Evolutionary conservation across 2,329 filamentous ascomycete genomes (phyloP), one percentile per base, ranked within the genome.

Genomic region (Aspergillus versicolor): DNA sequence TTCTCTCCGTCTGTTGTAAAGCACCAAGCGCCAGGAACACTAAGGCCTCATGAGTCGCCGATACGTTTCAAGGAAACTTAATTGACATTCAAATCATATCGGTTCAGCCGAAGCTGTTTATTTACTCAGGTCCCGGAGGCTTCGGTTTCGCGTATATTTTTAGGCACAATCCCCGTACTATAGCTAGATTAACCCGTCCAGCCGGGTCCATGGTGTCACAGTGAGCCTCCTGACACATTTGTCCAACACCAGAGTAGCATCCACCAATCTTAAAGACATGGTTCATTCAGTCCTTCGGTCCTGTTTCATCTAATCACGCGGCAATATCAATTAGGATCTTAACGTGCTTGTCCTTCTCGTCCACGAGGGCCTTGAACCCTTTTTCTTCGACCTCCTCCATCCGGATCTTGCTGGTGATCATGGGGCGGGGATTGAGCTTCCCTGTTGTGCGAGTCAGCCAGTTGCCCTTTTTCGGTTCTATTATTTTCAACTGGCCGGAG

Each of bases 321-420:
- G 52, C 63, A 38, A 60, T 69, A 59, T 63, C 71, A 48, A 88
- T 81, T 45, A 88, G 63, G 32, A 88, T 83, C 72, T 88, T 88
- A 22, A 87, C 82, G 66, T 88, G 83, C 57, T 81, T 82, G 45
- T 87, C 83, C 64, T 84, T 85, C 60, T 87, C 80, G 6, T 82
- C 71, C 34, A 86, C 81, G 54, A 88, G 70, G 1, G 82, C 77
- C 55, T 80, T 76, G 61, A 87, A 83, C 0, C 84, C 85, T 38
- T 82, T 78, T 34, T 86, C 78, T 0, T 84, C 83, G 13, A 87
- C 70, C 19, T 83, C 74, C 19, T 85, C 80, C 57, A 88, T 74
- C 45, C 74, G 67, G 37, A 88, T 84, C 66, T 77, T 84, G 49
- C 79, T 77, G 0, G 84, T 88, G 32, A 88, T 86, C 85, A 88